Percentiles rank a stretch among this genome's conserved stretches.
Evolutionary conservation across 208 protist species (phyloP).

Genomic region (Crithidia bombi): DNA sequence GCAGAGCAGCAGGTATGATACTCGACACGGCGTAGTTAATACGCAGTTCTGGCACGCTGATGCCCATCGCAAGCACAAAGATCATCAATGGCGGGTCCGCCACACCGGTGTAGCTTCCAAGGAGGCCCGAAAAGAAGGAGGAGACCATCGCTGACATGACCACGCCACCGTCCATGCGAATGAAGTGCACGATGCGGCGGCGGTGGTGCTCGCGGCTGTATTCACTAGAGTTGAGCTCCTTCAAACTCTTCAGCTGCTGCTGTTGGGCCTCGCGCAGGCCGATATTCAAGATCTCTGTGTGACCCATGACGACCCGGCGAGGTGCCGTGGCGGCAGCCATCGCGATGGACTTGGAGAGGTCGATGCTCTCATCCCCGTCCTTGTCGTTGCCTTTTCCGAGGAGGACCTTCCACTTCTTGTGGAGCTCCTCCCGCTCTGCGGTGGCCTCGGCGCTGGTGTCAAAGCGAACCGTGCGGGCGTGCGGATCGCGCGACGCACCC

Average conservation of each 20-base stretch:
- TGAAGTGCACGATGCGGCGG: constrained; percentile 26
- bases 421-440: constrained; percentile 6
- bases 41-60: constrained; percentile 34
- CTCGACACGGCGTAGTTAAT: constrained; percentile 44
- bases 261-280: constrained; percentile 29
- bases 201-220: constrained; percentile 4
- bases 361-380: constrained; percentile 9
- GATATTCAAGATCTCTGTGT: constrained; percentile 26
- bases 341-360: constrained; percentile 28
- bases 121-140: constrained; percentile 39
- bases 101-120: constrained; percentile 39
- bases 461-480: constrained; percentile 12
- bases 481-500: neutral
- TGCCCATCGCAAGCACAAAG: constrained; percentile 39
- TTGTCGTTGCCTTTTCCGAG: constrained; percentile 4
- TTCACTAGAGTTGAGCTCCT: constrained; percentile 14
- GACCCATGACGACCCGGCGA: constrained; percentile 12
- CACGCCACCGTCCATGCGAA: constrained; percentile 36
- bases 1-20: constrained; percentile 29
- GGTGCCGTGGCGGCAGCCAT: constrained; percentile 15
- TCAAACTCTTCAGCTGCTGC: constrained; percentile 26
- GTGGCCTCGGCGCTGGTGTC: neutral
- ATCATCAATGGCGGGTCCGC: constrained; percentile 35
- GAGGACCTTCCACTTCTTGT: constrained; percentile 5
- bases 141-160: constrained; percentile 32